A percentile compares a stretch with the other conserved stretches of the same genome.
Conservation (phyloP, 1,284 basidiomycete genomes). For the Austroboletus niveus region DNA sequence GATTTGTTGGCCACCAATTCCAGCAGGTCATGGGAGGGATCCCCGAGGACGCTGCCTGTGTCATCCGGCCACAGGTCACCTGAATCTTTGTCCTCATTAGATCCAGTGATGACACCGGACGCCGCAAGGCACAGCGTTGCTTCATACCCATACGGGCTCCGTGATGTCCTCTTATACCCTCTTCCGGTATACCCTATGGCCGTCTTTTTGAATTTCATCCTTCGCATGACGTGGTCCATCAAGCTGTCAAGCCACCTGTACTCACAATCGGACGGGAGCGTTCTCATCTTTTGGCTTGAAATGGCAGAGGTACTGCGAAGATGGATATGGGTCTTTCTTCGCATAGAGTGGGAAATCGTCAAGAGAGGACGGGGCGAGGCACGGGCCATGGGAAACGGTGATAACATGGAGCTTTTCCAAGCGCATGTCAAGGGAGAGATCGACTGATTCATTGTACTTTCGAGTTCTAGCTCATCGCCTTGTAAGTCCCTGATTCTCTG, state of each 20-base stretch:
- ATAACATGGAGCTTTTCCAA: constrained; percentile 20
- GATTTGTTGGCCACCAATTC: constrained; percentile 58
- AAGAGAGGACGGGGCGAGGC: constrained; percentile 41
- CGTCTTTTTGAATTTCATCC: constrained; percentile 81
- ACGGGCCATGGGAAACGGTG: constrained; percentile 6
- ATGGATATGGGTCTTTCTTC: constrained; percentile 96
- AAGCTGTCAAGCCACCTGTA: constrained; percentile 90
- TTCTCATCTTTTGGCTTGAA: constrained; percentile 88
- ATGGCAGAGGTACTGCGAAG: constrained; percentile 85
- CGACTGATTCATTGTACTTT: constrained; percentile 11
- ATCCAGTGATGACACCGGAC: constrained; percentile 8
- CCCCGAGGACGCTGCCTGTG: constrained; percentile 41
- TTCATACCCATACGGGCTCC: constrained; percentile 50
- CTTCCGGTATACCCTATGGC: constrained; percentile 85
- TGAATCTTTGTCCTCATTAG: constrained; percentile 13
- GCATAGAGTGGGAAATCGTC: constrained; percentile 94
- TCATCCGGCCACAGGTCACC: constrained; percentile 33
- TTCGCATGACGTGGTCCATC: constrained; percentile 94
- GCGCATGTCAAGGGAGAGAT: constrained; percentile 12
- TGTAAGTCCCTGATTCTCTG: constrained; percentile 13
- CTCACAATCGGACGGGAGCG: constrained; percentile 77
- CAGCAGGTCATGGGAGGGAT: constrained; percentile 21
- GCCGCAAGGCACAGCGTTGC: constrained; percentile 19
- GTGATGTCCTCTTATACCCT: constrained; percentile 71
- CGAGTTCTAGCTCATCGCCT: constrained; percentile 2